Evolutionary conservation across 2,329 filamentous ascomycete genomes (phyloP).

Genomic region (Cercospora canescens): DNA sequence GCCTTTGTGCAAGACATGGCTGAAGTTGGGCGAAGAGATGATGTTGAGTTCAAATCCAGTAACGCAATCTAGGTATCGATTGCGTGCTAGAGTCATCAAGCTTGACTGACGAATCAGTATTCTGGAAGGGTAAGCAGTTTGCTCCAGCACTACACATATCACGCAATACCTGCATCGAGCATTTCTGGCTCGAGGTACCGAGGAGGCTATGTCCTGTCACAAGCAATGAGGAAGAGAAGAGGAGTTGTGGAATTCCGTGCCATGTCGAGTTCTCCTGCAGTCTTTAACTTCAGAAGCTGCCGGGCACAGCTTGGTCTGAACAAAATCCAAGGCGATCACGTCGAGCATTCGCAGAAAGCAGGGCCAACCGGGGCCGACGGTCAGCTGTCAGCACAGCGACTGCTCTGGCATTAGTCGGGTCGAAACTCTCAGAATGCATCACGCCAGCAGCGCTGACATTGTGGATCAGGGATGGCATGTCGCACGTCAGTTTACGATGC

Average conservation of each 20-base stretch:
- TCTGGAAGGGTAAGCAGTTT: background rate
- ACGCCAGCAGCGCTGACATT: background rate
- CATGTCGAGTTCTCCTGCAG: background rate
- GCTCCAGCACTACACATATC: background rate
- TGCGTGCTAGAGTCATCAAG: constrained; percentile 1
- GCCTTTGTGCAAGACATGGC: background rate
- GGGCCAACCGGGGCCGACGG: background rate
- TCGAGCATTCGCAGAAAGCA: background rate
- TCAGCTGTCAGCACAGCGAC: background rate
- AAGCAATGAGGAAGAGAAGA: background rate
- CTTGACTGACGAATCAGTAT: background rate
- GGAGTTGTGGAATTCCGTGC: background rate
- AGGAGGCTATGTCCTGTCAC: background rate
- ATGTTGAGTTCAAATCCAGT: background rate
- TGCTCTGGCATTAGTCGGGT: background rate
- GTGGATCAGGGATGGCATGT: background rate
- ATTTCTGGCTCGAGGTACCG: background rate
- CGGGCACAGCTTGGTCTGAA: background rate
- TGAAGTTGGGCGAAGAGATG: background rate
- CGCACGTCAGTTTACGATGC: background rate
- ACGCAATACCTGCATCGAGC: background rate
- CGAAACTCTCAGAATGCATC: background rate
- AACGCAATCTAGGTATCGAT: constrained; percentile 7
- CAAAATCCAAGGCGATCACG: background rate
- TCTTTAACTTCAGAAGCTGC: background rate